phyloP scores from a whole-genome alignment of 2,329 filamentous ascomycete genomes.

The Aspergillus chevalieri region DNA sequence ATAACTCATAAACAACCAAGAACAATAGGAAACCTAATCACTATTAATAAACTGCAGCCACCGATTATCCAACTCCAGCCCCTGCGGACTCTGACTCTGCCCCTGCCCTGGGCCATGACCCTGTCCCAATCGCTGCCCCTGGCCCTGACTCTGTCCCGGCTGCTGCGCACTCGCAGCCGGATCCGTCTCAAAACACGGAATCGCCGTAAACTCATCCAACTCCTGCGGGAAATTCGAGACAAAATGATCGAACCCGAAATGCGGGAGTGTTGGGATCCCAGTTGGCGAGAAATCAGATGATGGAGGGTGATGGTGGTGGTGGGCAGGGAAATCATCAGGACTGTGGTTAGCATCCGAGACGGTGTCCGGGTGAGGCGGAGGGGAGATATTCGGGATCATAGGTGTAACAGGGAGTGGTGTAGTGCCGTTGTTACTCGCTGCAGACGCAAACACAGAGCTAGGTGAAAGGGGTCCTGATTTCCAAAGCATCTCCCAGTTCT shows the following conservation, averaged over 20 bases:
- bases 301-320: constrained; percentile 4
- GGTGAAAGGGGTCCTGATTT: constrained; percentile 36
- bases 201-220: constrained; percentile 34
- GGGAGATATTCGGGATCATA: constrained; percentile 7
- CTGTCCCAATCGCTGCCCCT: background rate
- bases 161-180: constrained; percentile 11
- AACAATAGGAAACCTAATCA: background rate
- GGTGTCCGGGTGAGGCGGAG: background rate
- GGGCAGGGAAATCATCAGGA: background rate
- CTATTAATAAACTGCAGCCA: constrained; percentile 32
- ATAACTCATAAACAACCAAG: background rate
- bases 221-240: constrained; percentile 37
- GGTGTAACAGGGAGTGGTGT: constrained; percentile 17
- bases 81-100: background rate
- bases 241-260: constrained; percentile 35
- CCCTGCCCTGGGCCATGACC: background rate
- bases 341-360: background rate
- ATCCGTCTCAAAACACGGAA: constrained; percentile 35
- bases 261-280: constrained; percentile 15
- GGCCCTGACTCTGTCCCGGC: constrained; percentile 7
- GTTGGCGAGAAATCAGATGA: constrained; percentile 24
- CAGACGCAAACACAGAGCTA: constrained; percentile 18
- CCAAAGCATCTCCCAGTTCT: constrained; percentile 49
- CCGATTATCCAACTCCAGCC: constrained; percentile 16
- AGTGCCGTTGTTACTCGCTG: constrained; percentile 8